Percentiles rank a stretch among this genome's conserved stretches.
Evolutionary conservation across 106 monocot genomes (phyloP).

Genomic region (Apostasia ramifera): DNA sequence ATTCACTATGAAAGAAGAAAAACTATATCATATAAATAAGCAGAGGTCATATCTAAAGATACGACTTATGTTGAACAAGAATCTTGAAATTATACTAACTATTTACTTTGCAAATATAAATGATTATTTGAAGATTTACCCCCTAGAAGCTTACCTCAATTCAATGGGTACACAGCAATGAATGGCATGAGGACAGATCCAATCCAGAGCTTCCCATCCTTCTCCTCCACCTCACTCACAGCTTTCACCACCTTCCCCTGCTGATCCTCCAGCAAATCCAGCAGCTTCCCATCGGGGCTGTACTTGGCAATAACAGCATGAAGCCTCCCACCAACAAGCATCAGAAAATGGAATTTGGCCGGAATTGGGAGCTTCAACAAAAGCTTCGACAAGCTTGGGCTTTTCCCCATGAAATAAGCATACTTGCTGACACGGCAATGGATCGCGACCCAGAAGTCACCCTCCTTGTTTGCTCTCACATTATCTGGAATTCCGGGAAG

Average conservation of each 20-base stretch:
- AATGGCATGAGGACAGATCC: conserved; percentile 91
- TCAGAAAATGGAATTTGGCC: conserved; percentile 40
- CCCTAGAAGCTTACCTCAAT: too few relatives aligned
- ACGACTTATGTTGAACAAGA: too few relatives aligned
- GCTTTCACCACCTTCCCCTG: conserved; percentile 69
- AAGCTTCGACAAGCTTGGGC: conserved; percentile 52
- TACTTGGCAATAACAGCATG: conserved; percentile 62
- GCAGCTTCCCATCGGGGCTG: conserved; percentile 44
- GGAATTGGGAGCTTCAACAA: conserved; percentile 70
- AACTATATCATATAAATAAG: too few relatives aligned
- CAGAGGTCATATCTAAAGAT: too few relatives aligned
- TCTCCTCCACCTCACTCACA: conserved; percentile 86
- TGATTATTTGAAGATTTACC: too few relatives aligned
- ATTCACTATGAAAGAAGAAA: too few relatives aligned
- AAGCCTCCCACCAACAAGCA: conserved; percentile 49
- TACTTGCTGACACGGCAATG: conserved; percentile 39
- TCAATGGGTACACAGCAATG: conserved; percentile 53
- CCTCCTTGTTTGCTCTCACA: conserved; percentile 52
- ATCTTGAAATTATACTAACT: too few relatives aligned
- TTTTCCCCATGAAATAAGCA: conserved; percentile 17
- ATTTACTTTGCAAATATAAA: too few relatives aligned
- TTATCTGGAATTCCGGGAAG: conserved; percentile 66
- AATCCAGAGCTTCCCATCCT: conserved; percentile 77
- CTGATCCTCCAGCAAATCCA: conserved; percentile 73
- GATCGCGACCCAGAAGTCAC: conserved; percentile 75